Conservation (phyloP, 305 asterid species). For the Rubia occidens region DNA sequence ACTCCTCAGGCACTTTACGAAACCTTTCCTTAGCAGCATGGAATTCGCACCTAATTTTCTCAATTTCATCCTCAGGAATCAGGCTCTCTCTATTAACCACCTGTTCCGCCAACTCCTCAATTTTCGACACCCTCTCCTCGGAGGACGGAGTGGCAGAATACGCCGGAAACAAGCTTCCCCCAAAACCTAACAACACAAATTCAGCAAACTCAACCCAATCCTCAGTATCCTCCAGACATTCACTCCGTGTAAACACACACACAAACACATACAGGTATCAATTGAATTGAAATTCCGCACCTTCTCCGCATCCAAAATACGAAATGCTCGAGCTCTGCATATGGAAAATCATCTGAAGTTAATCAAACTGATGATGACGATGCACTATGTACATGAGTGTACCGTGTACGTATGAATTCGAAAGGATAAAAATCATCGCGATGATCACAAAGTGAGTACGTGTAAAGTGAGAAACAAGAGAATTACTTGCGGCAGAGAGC, state of each 20-base stretch:
- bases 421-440: not conserved
- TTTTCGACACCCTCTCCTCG: conserved; percentile 32
- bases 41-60: conserved; percentile 46
- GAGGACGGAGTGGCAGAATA: conserved; percentile 32
- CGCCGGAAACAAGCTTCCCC: conserved; percentile 28
- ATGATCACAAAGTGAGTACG: not conserved
- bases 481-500: not conserved
- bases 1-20: conserved; percentile 53
- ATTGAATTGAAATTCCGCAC: not conserved
- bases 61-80: conserved; percentile 40
- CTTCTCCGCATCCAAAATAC: conserved; percentile 5
- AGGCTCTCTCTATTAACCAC: conserved; percentile 17
- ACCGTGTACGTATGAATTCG: not conserved
- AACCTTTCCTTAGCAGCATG: conserved; percentile 60
- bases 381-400: not conserved
- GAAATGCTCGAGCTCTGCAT: conserved; percentile 1
- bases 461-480: not conserved
- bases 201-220: conserved; percentile 13
- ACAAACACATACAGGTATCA: not conserved
- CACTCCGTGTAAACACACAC: not conserved
- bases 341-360: not conserved
- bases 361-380: not conserved
- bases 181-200: conserved; percentile 26
- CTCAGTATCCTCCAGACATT: conserved; percentile 10
- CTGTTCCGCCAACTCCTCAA: conserved; percentile 33